Conservation (phyloP, 768 basidiomycete species). For the Mycena filopes region DNA sequence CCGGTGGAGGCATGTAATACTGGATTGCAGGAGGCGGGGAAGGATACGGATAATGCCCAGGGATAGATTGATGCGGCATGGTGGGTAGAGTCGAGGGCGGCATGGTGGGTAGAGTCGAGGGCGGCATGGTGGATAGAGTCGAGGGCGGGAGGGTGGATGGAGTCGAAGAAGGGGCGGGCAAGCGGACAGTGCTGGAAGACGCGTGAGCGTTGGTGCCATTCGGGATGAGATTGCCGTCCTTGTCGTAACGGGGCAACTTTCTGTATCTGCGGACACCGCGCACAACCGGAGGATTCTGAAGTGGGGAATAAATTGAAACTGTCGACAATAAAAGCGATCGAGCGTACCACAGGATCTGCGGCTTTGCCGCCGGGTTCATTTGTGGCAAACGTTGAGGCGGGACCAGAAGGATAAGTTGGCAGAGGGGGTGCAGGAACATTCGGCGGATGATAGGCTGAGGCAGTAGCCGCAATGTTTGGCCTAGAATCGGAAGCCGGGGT, state of each 20-base stretch:
- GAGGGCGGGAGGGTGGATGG: neutral
- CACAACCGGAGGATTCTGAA: neutral
- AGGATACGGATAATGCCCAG: constrained; percentile 26
- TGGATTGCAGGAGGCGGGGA: constrained; percentile 40
- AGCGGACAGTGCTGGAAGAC: neutral
- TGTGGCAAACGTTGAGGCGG: constrained; percentile 21
- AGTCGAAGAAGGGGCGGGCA: neutral
- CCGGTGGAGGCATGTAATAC: constrained; percentile 51
- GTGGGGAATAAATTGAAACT: neutral
- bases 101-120: neutral
- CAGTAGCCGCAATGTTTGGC: neutral
- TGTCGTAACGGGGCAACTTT: constrained; percentile 19
- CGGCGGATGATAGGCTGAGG: neutral
- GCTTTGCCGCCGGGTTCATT: constrained; percentile 17
- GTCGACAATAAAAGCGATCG: neutral
- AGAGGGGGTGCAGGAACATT: neutral
- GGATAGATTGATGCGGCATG: neutral
- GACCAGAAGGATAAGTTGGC: neutral
- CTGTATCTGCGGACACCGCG: constrained; percentile 21
- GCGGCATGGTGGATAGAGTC: neutral
- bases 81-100: neutral
- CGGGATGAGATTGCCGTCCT: neutral
- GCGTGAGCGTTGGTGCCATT: neutral
- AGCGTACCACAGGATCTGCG: constrained; percentile 9
- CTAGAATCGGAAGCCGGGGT: neutral